These are phyloP conservation scores for Suillus clintonianus DNA, from an alignment of 768 basidiomycete genomes.

Conservation along the genomic window DNA sequence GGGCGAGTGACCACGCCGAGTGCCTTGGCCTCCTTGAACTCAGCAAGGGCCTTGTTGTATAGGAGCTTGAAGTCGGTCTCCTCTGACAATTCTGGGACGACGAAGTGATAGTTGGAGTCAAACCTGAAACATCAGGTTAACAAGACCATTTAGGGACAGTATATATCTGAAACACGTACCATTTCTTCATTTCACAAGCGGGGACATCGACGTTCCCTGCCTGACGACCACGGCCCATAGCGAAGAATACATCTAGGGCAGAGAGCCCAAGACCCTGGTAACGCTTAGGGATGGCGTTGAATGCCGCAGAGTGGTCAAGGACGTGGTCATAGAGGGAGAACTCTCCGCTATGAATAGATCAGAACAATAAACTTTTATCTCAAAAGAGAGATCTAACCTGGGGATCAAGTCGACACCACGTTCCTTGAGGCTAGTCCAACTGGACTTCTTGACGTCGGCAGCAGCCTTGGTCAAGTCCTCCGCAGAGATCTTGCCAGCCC, in stretches of 20 bases:
- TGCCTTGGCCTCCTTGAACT: conserved; percentile 93
- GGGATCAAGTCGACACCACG: conserved; percentile 89
- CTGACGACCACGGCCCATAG: conserved; percentile 99
- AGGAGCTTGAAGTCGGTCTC: conserved; percentile 91
- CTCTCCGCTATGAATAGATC: conserved; percentile 70
- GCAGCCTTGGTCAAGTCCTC: conserved; percentile 88
- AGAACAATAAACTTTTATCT: conserved; percentile 17
- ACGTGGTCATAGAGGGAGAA: conserved; percentile 99
- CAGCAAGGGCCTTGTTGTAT: conserved; percentile 93
- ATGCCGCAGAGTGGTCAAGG: conserved; percentile 92
- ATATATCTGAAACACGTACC: conserved; percentile 51
- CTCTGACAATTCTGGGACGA: conserved; percentile 94
- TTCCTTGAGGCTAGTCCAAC: conserved; percentile 84
- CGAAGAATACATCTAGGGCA: conserved; percentile 93
- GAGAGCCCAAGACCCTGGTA: conserved; percentile 87
- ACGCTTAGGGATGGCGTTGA: conserved; percentile 96
- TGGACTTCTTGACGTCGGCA: conserved; percentile 83
- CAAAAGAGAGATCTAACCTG: conserved; percentile 55
- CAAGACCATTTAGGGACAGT: conserved; percentile 1
- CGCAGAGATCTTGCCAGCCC: conserved; percentile 88
- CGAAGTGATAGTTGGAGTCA: conserved; percentile 98
- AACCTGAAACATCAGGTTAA: conserved; percentile 57
- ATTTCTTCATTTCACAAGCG: conserved; percentile 99
- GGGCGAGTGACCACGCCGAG: conserved; percentile 90
- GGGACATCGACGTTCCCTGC: conserved; percentile 93